phyloP scores from a whole-genome alignment of 371 early-diverging fungal genomes.

The Mucor mucedo region DNA sequence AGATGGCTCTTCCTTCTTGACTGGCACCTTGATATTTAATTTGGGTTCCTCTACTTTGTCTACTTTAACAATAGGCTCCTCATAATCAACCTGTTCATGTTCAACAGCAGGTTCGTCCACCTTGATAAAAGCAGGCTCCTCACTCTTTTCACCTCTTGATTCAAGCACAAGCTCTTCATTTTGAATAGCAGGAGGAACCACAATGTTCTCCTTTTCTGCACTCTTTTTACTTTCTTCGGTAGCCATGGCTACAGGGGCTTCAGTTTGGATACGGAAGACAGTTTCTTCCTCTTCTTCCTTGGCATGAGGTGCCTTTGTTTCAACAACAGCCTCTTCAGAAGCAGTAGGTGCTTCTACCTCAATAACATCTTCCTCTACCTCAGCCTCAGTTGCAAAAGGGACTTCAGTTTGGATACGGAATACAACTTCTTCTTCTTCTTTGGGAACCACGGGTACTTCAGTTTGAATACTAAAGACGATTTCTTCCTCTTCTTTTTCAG shows the following conservation, averaged over 20 bases:
- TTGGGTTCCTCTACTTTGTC: background rate
- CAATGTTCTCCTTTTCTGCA: constrained; percentile 1
- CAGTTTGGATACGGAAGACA: background rate
- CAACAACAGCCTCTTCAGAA: background rate
- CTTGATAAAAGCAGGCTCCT: background rate
- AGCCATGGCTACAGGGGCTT: background rate
- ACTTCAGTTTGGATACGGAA: background rate
- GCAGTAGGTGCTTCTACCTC: background rate
- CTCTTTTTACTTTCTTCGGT: background rate
- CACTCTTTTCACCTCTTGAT: background rate
- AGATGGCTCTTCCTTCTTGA: background rate
- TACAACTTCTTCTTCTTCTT: constrained; percentile 1
- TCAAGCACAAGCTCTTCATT: constrained; percentile 1
- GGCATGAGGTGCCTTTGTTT: background rate
- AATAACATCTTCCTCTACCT: too few relatives aligned
- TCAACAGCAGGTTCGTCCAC: background rate
- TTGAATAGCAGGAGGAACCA: background rate
- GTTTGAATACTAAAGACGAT: too few relatives aligned
- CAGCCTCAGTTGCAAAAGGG: too few relatives aligned
- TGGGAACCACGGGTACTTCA: too few relatives aligned
- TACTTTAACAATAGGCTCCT: constrained; percentile 3
- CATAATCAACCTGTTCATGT: background rate
- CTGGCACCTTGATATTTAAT: background rate
- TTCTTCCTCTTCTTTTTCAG: background rate
- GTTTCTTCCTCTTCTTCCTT: background rate